A percentile compares a stretch with the other conserved stretches of the same genome.
Conservation (phyloP, 2,329 filamentous ascomycete genomes). For the Phoma sp. region DNA sequence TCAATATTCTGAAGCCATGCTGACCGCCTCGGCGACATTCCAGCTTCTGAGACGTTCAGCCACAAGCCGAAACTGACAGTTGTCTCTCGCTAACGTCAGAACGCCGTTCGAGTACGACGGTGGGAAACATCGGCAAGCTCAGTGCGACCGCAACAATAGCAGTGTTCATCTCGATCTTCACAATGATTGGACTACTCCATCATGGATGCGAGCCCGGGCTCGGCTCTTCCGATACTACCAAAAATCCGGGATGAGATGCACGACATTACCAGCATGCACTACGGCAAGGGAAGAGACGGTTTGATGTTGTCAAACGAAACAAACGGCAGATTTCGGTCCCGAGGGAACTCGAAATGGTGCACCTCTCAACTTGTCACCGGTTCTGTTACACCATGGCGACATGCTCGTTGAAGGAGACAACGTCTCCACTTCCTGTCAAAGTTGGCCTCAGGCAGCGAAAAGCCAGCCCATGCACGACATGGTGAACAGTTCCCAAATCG, state of each 20-base stretch:
- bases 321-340: conserved; percentile 21
- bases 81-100: conserved; percentile 15
- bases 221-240: neutral
- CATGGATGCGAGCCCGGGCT: neutral
- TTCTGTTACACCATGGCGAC: conserved; percentile 22
- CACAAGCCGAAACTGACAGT: conserved; percentile 13
- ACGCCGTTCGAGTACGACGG: conserved; percentile 16
- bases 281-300: conserved; percentile 12
- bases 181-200: conserved; percentile 3
- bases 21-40: conserved; percentile 17
- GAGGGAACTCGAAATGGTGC: conserved; percentile 6
- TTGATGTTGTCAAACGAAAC: conserved; percentile 17
- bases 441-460: conserved; percentile 21
- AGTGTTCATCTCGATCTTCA: neutral
- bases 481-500: conserved; percentile 28
- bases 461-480: conserved; percentile 28
- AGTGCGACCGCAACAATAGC: conserved; percentile 6
- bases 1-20: conserved; percentile 5
- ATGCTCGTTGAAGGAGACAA: neutral
- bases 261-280: conserved; percentile 6
- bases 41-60: conserved; percentile 9
- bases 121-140: conserved; percentile 15
- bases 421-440: conserved; percentile 4
- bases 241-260: neutral
- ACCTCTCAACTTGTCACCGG: conserved; percentile 20